phyloP scores from a whole-genome alignment of 202 grass and related monocot genomes.

The Carex arenaria region DNA sequence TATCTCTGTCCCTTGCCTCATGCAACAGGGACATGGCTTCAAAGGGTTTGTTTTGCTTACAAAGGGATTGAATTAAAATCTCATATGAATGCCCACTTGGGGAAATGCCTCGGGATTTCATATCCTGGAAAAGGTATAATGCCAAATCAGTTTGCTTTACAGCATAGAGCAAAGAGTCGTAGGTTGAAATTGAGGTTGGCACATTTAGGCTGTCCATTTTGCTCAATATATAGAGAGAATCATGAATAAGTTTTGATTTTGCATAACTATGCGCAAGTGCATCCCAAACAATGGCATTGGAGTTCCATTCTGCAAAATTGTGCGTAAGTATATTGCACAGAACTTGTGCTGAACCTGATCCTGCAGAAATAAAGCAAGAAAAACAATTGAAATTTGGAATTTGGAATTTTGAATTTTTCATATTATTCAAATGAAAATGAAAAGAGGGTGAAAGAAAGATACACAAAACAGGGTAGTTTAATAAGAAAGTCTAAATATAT shows the following conservation, averaged over 20 bases:
- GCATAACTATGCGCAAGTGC: conserved; percentile 67
- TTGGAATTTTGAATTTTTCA: background rate
- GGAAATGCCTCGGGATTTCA: conserved; percentile 48
- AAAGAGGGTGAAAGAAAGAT: background rate
- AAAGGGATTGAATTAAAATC: conserved; percentile 71
- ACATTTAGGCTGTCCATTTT: conserved; percentile 76
- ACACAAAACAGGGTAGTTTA: background rate
- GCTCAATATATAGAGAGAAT: conserved; percentile 69
- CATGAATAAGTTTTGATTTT: conserved; percentile 53
- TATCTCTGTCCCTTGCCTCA: conserved; percentile 36
- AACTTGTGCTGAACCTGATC: conserved; percentile 40
- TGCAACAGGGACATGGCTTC: conserved; percentile 73
- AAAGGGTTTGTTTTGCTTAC: conserved; percentile 63
- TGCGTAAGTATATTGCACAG: conserved; percentile 50
- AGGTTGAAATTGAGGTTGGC: conserved; percentile 59
- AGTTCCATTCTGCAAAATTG: conserved; percentile 48
- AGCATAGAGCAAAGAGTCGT: conserved; percentile 53
- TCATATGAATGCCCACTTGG: conserved; percentile 48
- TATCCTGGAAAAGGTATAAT: conserved; percentile 55
- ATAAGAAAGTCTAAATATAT: background rate
- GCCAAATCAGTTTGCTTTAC: conserved; percentile 47
- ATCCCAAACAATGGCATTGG: conserved; percentile 47
- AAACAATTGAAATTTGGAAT: background rate
- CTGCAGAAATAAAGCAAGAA: conserved; percentile 30
- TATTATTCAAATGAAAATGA: background rate